Conservation (phyloP, 2,329 filamentous ascomycete genomes). For the Talaromyces sp. region DNA sequence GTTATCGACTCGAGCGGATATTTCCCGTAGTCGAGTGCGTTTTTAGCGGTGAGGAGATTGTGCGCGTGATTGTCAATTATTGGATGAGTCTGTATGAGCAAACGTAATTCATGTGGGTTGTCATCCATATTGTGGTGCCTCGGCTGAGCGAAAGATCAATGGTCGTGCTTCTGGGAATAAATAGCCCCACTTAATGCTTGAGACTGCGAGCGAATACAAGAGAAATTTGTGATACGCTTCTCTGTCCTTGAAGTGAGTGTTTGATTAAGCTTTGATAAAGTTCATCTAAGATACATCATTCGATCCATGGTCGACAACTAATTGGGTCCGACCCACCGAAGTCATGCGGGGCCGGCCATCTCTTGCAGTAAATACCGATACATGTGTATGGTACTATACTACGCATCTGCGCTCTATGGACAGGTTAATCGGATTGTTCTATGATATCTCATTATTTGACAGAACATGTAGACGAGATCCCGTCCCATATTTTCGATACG, state of each 20-base stretch:
- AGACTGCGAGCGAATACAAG: not conserved
- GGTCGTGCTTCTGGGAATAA: not conserved
- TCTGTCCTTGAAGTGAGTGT: not conserved
- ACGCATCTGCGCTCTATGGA: not conserved
- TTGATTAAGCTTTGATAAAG: not conserved
- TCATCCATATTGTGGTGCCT: conserved; percentile 3
- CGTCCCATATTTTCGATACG: not conserved
- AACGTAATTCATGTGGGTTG: conserved; percentile 30
- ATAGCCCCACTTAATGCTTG: too few species aligned
- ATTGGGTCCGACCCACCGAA: not conserved
- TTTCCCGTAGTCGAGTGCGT: conserved; percentile 31
- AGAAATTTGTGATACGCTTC: not conserved
- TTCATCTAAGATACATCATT: not conserved
- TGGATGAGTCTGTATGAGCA: conserved; percentile 39
- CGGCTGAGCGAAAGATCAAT: not conserved
- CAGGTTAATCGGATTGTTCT: not conserved
- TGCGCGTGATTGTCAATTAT: conserved; percentile 51
- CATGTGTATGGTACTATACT: not conserved
- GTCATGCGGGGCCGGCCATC: not conserved
- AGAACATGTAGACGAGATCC: too few species aligned
- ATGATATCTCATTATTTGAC: too few species aligned
- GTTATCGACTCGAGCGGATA: conserved; percentile 61
- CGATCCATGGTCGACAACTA: not conserved
- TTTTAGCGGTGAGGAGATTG: conserved; percentile 38
- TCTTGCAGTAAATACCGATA: not conserved